A percentile compares a stretch with the other conserved stretches of the same genome.
phyloP scores from a whole-genome alignment of 495 filamentous ascomycete genomes.

The Talaromyces proteolyticus region DNA sequence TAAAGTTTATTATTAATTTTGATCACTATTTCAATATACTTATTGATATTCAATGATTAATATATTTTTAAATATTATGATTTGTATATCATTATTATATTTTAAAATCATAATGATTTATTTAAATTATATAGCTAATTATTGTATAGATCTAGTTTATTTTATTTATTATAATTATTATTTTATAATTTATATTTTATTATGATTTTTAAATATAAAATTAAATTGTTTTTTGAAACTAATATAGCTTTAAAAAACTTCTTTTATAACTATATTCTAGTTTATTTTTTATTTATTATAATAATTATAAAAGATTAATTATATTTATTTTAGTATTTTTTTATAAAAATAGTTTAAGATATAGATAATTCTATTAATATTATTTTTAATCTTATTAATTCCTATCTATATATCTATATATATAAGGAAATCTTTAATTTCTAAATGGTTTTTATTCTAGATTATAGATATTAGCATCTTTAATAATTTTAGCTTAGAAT shows the following conservation, averaged over 20 bases:
- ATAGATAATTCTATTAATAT: not conserved
- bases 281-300: not conserved
- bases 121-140: no score
- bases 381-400: no score
- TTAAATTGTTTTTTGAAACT: not conserved
- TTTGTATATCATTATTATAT: not conserved
- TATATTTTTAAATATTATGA: not conserved
- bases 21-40: not conserved
- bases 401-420: no score
- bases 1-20: not conserved
- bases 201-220: not conserved
- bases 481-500: no score
- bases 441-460: no score
- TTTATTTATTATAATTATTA: not conserved
- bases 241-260: not conserved
- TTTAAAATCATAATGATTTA: not conserved
- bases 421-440: no score
- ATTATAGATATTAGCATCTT: no score
- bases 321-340: not conserved
- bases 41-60: not conserved
- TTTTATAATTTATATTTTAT: not conserved
- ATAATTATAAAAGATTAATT: not conserved
- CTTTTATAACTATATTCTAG: not conserved
- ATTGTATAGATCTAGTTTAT: not conserved
- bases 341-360: not conserved